A percentile compares a stretch with the other conserved stretches of the same genome.
These are phyloP conservation scores for Suillus luteus DNA, from an alignment of 768 basidiomycete species.

Conservation along the genomic window DNA sequence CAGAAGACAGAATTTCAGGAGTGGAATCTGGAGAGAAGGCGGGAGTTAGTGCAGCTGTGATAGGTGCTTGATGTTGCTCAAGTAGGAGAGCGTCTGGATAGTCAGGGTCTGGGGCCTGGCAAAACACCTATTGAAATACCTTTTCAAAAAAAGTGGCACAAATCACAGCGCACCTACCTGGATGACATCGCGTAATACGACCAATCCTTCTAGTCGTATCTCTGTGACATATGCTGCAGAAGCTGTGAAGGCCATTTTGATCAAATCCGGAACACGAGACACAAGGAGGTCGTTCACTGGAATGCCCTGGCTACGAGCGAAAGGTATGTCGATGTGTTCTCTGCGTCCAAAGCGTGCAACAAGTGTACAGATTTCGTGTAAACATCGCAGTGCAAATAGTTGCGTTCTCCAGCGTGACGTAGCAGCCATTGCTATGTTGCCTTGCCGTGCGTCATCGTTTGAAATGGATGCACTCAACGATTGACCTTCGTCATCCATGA, in stretches of 20 bases:
- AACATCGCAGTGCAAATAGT: conserved; percentile 88
- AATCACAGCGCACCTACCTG: conserved; percentile 52
- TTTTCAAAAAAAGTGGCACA: conserved; percentile 6
- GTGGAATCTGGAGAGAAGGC: conserved; percentile 95
- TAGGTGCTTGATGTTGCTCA: conserved; percentile 97
- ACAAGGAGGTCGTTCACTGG: conserved; percentile 67
- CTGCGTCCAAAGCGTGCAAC: conserved; percentile 69
- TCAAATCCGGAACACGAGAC: conserved; percentile 87
- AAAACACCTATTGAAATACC: conserved; percentile 67
- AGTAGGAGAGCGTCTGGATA: conserved; percentile 88
- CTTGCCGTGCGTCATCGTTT: conserved; percentile 29
- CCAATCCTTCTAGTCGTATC: conserved; percentile 87
- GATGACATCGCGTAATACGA: conserved; percentile 90
- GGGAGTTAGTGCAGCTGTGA: conserved; percentile 95
- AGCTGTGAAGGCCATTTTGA: conserved; percentile 97
- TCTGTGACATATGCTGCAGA: conserved; percentile 96
- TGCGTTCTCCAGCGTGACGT: conserved; percentile 97
- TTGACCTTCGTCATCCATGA: conserved; percentile 91
- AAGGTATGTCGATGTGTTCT: conserved; percentile 82
- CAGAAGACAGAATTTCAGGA: conserved; percentile 91
- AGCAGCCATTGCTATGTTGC: conserved; percentile 39
- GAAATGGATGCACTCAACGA: conserved; percentile 71
- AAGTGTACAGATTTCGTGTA: conserved; percentile 84
- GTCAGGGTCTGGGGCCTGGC: conserved; percentile 85
- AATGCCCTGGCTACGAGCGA: conserved; percentile 64